Conservation (phyloP, 306 rosid species). For the Chamaecrista fasciculata region DNA sequence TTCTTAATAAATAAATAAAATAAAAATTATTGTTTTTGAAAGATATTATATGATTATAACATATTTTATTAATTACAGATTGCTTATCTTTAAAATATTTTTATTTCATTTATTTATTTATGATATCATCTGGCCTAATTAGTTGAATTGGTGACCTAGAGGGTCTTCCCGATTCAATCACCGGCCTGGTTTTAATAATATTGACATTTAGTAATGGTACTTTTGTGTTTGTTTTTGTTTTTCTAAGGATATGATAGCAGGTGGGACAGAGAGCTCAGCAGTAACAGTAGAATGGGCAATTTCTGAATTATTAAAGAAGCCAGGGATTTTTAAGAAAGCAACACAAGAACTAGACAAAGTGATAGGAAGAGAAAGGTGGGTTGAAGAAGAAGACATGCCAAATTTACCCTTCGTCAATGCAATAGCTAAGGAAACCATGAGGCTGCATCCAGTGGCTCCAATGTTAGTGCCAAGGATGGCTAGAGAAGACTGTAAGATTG, state of each 20-base stretch:
- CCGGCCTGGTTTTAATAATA: too few species aligned
- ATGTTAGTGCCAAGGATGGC: constrained; percentile 62
- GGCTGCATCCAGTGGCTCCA: constrained; percentile 87
- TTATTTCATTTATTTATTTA: too few species aligned
- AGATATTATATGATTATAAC: too few species aligned
- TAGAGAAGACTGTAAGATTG: constrained; percentile 43
- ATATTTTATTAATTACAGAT: too few species aligned
- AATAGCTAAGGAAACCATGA: constrained; percentile 67
- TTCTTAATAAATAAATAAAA: too few species aligned
- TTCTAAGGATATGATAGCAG: constrained; percentile 62
- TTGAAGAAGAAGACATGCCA: constrained; percentile 68
- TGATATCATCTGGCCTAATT: too few species aligned
- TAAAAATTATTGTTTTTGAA: too few species aligned
- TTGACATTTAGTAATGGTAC: background rate
- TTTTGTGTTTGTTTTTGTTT: too few species aligned
- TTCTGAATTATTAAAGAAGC: constrained; percentile 54
- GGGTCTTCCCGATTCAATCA: too few species aligned
- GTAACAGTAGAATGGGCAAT: constrained; percentile 81
- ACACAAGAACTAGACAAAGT: constrained; percentile 67
- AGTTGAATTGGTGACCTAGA: too few species aligned
- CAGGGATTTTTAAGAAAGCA: constrained; percentile 55
- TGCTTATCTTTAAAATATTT: too few species aligned
- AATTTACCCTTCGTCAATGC: constrained; percentile 55
- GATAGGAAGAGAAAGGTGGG: constrained; percentile 77
- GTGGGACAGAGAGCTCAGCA: constrained; percentile 83